These are phyloP conservation scores for Alloascoidea hylecoeti DNA, from an alignment of 805 yeast species.

Conservation along the genomic window DNA sequence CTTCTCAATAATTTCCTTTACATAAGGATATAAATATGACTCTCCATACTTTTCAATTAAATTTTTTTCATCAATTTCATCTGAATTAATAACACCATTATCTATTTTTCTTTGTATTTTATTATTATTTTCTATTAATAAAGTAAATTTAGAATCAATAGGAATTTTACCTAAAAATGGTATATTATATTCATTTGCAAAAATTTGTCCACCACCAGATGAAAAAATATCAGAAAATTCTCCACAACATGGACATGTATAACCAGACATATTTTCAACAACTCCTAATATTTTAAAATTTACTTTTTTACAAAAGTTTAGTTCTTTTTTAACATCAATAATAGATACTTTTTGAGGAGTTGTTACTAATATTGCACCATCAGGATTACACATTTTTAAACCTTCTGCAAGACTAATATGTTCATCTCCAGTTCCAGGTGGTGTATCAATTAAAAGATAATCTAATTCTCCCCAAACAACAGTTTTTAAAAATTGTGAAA, in stretches of 20 bases:
- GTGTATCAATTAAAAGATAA: conserved; percentile 84
- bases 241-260: conserved; percentile 84
- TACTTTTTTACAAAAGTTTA: conserved; percentile 83
- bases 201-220: conserved; percentile 75
- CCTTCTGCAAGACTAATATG: conserved; percentile 96
- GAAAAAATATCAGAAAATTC: conserved; percentile 84
- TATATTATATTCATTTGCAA: conserved; percentile 49
- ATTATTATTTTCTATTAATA: conserved; percentile 61
- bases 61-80: conserved; percentile 15
- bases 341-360: conserved; percentile 93
- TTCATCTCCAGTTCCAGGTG: conserved; percentile 98
- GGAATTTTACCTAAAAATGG: conserved; percentile 81
- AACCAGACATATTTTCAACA: conserved; percentile 95
- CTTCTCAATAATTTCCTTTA: conserved; percentile 27
- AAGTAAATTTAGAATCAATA: conserved; percentile 84
- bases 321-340: conserved; percentile 89
- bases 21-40: conserved; percentile 26
- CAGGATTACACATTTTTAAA: conserved; percentile 53
- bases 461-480: conserved; percentile 79
- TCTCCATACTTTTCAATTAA: conserved; percentile 13
- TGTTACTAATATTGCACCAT: conserved; percentile 90
- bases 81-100: conserved; percentile 9
- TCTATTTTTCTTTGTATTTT: conserved; percentile 12
- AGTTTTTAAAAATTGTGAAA: conserved; percentile 81
- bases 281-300: conserved; percentile 70